Evolutionary conservation across 371 early-diverging fungal genomes (phyloP).

Genomic region (Mucor saturninus): DNA sequence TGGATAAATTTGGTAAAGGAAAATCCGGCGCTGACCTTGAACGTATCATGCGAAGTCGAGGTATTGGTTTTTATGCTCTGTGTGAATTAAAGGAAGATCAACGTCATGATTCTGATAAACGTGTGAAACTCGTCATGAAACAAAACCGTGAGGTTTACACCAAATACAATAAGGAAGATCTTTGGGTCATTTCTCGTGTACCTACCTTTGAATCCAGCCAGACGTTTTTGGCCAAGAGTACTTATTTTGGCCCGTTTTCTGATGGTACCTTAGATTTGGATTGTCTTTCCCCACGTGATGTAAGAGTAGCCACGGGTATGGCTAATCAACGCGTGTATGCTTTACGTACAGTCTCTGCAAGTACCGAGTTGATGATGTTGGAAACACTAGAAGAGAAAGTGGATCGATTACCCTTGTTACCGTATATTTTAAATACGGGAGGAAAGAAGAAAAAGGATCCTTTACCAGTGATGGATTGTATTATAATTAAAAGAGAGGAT

Average conservation of each 20-base stretch:
- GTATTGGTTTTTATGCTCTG: conserved; percentile 40
- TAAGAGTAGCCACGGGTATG: conserved; percentile 35
- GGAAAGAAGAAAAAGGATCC: conserved; percentile 28
- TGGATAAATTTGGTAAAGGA: conserved; percentile 29
- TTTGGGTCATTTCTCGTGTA: conserved; percentile 67
- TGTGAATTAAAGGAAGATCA: conserved; percentile 26
- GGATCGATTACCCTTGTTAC: conserved; percentile 52
- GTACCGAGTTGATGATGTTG: conserved; percentile 78
- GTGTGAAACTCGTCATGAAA: conserved; percentile 34
- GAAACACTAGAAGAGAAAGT: conserved; percentile 57
- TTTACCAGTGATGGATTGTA: conserved; percentile 20
- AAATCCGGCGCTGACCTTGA: conserved; percentile 31
- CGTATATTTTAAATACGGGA: conserved; percentile 42
- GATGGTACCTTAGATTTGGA: conserved; percentile 54
- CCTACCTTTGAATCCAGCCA: conserved; percentile 51
- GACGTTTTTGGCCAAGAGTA: conserved; percentile 61
- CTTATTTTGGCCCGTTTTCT: conserved; percentile 64
- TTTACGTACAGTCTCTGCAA: conserved; percentile 68
- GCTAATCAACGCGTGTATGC: conserved; percentile 52
- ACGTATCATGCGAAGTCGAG: conserved; percentile 40
- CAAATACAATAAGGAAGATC: conserved; percentile 63
- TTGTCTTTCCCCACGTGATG: conserved; percentile 56
- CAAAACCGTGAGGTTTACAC: conserved; percentile 56
- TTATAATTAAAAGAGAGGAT: conserved; percentile 48
- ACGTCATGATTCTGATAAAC: conserved; percentile 1